Evolutionary conservation across 441 rosid genomes (phyloP).

Genomic region (Populus hybrid): DNA sequence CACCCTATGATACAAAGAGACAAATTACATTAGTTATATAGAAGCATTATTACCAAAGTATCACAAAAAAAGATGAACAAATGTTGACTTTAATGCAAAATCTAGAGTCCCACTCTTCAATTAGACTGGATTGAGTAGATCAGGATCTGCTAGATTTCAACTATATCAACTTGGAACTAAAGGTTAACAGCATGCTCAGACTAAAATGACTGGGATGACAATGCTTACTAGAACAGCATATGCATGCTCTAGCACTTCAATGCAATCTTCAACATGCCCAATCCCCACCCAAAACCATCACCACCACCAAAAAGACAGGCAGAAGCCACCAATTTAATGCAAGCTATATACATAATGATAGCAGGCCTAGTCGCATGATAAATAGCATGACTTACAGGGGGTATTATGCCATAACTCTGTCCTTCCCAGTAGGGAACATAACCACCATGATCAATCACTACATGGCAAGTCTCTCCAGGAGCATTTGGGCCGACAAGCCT

Average conservation of each 20-base stretch:
- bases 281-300: not conserved
- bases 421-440: constrained; percentile 99
- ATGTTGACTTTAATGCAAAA: not conserved
- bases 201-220: not conserved
- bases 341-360: not conserved
- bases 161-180: not conserved
- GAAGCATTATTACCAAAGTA: not conserved
- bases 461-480: constrained; percentile 97
- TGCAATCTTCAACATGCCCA: not conserved
- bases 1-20: constrained; percentile 56
- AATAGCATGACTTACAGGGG: constrained; percentile 66
- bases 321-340: not conserved
- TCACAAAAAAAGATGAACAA: not conserved
- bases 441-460: constrained; percentile 88
- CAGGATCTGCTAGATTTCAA: not conserved
- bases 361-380: not conserved
- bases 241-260: not conserved
- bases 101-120: not conserved
- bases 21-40: not conserved
- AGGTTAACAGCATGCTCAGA: not conserved
- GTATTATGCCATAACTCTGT: constrained; percentile 96
- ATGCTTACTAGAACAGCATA: not conserved
- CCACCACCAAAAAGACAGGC: not conserved
- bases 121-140: not conserved
- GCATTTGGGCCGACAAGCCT: constrained; percentile 88